Conservation (phyloP, 768 basidiomycete species). For the Agaricus blazei region DNA sequence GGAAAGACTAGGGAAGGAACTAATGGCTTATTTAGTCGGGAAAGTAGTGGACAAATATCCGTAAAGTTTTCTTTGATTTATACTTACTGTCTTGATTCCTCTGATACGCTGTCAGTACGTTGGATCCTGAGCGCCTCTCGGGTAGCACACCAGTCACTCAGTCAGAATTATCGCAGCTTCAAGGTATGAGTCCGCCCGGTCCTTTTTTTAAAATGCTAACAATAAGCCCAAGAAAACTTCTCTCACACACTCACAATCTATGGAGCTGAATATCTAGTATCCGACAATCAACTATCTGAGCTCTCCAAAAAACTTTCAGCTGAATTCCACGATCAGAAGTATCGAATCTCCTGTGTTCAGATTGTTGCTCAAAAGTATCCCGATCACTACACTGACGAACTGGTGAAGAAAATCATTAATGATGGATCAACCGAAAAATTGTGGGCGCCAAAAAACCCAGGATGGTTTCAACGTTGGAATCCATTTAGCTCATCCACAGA, state of each 20-base stretch:
- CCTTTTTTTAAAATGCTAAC: neutral
- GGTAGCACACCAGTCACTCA: neutral
- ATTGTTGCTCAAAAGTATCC: neutral
- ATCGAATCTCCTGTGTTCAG: constrained; percentile 1
- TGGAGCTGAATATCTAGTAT: neutral
- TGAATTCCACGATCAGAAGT: neutral
- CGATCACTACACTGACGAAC: neutral
- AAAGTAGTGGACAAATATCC: neutral
- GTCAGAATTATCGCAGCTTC: neutral
- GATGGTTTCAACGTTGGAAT: neutral
- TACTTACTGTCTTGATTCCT: neutral
- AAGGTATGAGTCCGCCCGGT: neutral
- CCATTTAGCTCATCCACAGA: neutral
- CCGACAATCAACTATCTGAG: neutral
- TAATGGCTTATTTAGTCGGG: neutral
- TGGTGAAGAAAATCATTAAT: neutral
- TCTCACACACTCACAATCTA: neutral
- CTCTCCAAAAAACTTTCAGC: neutral
- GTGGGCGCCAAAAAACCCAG: neutral
- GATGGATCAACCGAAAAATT: neutral
- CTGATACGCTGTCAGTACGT: neutral
- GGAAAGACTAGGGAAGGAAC: neutral
- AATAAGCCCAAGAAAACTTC: neutral
- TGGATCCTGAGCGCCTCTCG: neutral
- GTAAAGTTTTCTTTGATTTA: neutral